Evolutionary conservation across 2,329 filamentous ascomycete species (phyloP), one percentile per base, ranked within the genome.

Genomic region (Phyllosticta ampelicida): DNA sequence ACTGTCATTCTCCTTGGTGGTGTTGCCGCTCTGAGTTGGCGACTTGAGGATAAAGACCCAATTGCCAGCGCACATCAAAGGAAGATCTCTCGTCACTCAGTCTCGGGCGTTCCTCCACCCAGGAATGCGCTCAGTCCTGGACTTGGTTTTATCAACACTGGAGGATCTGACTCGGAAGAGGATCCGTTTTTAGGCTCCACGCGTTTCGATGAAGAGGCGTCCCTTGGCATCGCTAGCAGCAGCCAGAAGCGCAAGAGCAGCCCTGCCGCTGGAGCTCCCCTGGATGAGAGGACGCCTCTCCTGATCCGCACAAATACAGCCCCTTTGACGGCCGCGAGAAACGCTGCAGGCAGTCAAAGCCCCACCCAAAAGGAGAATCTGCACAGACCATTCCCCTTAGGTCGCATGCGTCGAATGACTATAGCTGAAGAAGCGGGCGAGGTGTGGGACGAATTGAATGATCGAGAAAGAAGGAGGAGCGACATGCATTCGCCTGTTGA

Each of bases 11-110:
- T 99, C 18, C 81, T 99, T 0, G 84, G 85, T 0, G 94, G 94
- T 50, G 94, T 99, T 1, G 78, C 97, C 16, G 90, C 90, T 48
- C 78, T 99, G 3, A 96, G 91, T 30, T 97, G 94, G 92, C 86
- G 94, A 60, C 80, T 99, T 58, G 89, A 88, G 69, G 88, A 92
- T 79, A 63, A 79, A 77, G 48, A 84, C 80, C 2, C 79, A 74
- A 29, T 80, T 81, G 52, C 53, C 13, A 53, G 44, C 11, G 26
- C 29, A n/a, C 57, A 55, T 29, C 52, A 53, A 3, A 20, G 53
- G 28, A 59, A 59, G 18, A 28, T 30, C 3, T 59, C 57, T 2
- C 50, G 54, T 9, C 30, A 81, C 66, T 66, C 75, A 62, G 68
- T 65, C 55, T 70, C 67, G 63, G 61, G 72, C 67, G 67, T 73